Evolutionary conservation across 306 rosid species (phyloP).

Genomic region (Casuarina cunninghamiana): DNA sequence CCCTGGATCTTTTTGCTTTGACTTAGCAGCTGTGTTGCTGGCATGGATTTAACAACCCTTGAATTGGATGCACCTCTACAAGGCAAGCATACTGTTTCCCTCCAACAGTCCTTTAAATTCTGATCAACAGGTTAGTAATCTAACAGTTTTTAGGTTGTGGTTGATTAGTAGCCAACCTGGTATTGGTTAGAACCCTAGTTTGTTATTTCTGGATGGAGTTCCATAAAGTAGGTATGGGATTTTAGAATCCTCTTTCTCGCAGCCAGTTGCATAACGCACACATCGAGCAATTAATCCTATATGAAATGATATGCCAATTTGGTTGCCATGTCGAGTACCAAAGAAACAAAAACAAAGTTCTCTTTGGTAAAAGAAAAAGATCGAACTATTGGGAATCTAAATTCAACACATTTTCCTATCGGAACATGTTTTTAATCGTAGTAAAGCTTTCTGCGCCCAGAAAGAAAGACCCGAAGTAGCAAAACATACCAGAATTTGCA

Average conservation of each 20-base stretch:
- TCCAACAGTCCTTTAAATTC: too few relatives aligned
- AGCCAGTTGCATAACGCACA: neutral
- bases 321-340: neutral
- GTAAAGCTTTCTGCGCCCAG: conserved; percentile 1
- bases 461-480: neutral
- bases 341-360: neutral
- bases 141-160: too few relatives aligned
- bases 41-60: too few relatives aligned
- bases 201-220: too few relatives aligned
- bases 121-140: too few relatives aligned
- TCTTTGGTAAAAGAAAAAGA: neutral
- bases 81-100: too few relatives aligned
- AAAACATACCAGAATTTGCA: conserved; percentile 53
- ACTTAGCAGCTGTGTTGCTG: neutral
- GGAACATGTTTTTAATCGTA: neutral
- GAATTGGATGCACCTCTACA: too few relatives aligned
- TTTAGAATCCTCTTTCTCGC: too few relatives aligned
- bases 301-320: too few relatives aligned
- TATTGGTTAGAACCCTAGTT: too few relatives aligned
- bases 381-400: neutral
- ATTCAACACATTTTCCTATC: neutral
- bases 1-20: neutral
- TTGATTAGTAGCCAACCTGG: too few relatives aligned
- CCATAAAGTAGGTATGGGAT: too few relatives aligned
- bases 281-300: neutral